Evolutionary conservation across 2,329 filamentous ascomycete species (phyloP).

Genomic region (Amauroascus niger): DNA sequence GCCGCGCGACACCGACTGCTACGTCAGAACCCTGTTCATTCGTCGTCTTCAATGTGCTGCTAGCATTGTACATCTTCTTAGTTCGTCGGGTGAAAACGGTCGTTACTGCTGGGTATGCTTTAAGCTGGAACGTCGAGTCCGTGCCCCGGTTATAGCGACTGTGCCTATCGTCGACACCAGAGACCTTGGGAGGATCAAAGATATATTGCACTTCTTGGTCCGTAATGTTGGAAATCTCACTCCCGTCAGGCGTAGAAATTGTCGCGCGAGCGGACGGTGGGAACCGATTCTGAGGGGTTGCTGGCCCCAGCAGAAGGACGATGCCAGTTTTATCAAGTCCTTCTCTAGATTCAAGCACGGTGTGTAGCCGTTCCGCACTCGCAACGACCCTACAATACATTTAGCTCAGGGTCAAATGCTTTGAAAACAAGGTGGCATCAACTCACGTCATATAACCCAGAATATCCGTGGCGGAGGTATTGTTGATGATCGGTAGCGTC

Average conservation of each 20-base stretch:
- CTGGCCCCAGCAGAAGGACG: background rate
- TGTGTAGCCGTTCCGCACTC: background rate
- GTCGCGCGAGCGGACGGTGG: background rate
- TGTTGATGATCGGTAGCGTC: conserved; percentile 4
- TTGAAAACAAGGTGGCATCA: background rate
- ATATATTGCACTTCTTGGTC: conserved; percentile 57
- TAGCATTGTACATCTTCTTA: conserved; percentile 53
- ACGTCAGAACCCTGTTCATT: conserved; percentile 65
- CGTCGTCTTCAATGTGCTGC: conserved; percentile 54
- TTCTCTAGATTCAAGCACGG: background rate
- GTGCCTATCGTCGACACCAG: conserved; percentile 37
- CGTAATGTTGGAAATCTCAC: background rate
- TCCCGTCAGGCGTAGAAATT: background rate
- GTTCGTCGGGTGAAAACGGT: conserved; percentile 49
- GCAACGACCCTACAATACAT: background rate
- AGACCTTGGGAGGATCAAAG: conserved; percentile 42
- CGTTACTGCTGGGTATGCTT: conserved; percentile 53
- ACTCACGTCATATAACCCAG: conserved; percentile 8
- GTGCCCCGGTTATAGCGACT: conserved; percentile 28
- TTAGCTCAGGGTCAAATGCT: background rate
- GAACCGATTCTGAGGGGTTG: background rate
- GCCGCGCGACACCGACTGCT: conserved; percentile 69
- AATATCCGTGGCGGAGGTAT: conserved; percentile 5
- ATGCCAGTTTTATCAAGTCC: conserved; percentile 2
- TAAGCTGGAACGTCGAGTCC: conserved; percentile 47